Conservation (phyloP, 768 basidiomycete genomes). For the Pleurotus cornucopiae region DNA sequence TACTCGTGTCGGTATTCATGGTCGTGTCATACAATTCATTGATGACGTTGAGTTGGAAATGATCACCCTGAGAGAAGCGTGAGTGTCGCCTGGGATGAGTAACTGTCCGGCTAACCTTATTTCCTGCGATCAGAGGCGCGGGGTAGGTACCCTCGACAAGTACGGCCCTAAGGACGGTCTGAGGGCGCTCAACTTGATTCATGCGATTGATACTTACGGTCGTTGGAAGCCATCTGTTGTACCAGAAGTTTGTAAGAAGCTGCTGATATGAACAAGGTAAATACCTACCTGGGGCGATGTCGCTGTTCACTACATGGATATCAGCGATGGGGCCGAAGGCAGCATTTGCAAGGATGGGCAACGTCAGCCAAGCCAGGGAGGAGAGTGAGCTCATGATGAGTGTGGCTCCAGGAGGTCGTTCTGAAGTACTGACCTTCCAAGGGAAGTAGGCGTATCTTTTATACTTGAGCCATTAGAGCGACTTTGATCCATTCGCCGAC, state of each 20-base stretch:
- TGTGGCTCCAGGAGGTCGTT: neutral
- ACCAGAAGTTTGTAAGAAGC: neutral
- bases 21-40: neutral
- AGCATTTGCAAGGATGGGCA: neutral
- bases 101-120: neutral
- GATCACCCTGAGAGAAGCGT: neutral
- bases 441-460: no score
- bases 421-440: no score
- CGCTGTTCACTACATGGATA: neutral
- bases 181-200: neutral
- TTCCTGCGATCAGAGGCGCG: constrained; percentile 5
- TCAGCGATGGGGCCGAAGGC: constrained; percentile 6
- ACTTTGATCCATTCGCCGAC: no score
- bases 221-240: neutral
- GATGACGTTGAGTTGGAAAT: constrained; percentile 6
- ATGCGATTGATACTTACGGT: neutral
- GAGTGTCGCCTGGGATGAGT: neutral
- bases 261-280: neutral
- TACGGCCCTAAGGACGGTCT: neutral
- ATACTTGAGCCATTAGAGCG: no score
- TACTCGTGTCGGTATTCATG: constrained; percentile 3
- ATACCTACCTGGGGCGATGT: neutral
- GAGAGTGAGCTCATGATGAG: neutral
- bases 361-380: neutral
- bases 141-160: constrained; percentile 5